A percentile compares a stretch with the other conserved stretches of the same genome.
phyloP scores from a whole-genome alignment of 1,139 yeast species.

The Kodamaea fungicola region DNA sequence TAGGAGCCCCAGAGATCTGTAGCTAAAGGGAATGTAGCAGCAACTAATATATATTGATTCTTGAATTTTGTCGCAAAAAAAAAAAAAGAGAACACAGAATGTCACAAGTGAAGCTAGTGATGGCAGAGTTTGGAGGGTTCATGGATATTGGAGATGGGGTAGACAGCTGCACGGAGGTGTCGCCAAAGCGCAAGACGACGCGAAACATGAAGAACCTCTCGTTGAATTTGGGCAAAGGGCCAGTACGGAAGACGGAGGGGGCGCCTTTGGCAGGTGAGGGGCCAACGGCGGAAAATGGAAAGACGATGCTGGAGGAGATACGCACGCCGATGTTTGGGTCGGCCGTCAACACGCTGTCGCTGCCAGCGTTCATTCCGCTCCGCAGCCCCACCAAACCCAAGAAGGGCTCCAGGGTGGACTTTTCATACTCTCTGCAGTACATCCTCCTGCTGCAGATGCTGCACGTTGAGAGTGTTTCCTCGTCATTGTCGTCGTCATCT shows the following conservation, averaged over 20 bases:
- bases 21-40: too few species aligned
- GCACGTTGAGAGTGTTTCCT: background rate
- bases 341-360: background rate
- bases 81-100: too few species aligned
- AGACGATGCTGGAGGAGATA: background rate
- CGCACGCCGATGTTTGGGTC: background rate
- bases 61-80: too few species aligned
- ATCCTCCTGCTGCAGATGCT: background rate
- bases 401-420: background rate
- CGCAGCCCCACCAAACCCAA: background rate
- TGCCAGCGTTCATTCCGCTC: background rate
- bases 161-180: background rate
- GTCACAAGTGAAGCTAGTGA: too few species aligned
- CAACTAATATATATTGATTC: too few species aligned
- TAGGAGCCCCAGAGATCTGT: too few species aligned
- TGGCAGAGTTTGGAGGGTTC: too few species aligned
- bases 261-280: background rate
- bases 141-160: background rate
- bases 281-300: background rate
- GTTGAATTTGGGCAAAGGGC: constrained; percentile 5
- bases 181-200: constrained; percentile 1
- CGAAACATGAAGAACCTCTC: constrained; percentile 10
- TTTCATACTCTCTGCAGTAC: background rate
- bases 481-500: constrained; percentile 1
- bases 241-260: background rate